Evolutionary conservation across 1,139 yeast genomes (phyloP), one percentile per base, ranked within the genome.

Genomic region (Sugiyamaella sp.): DNA sequence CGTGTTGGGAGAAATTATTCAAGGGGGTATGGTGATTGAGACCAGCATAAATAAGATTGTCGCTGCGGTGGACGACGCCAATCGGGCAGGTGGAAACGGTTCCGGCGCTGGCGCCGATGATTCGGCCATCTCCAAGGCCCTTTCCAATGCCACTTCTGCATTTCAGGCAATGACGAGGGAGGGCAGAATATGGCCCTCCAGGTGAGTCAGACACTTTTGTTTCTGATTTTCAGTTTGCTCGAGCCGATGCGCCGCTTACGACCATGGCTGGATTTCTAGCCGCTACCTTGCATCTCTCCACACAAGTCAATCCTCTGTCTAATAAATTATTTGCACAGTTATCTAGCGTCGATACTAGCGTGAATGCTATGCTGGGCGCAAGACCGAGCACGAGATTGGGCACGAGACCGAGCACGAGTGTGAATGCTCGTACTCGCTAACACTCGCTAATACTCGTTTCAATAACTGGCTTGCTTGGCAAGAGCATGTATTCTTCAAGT

Each of bases 21-120:
- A 93, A 68, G 99, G 98, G 25, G 99, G 99, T 0, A 86, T 95
- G 95, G 99, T 93, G n/a, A 89, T 95, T 38, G 99, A 93, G 68
- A 91, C 99, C 1, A 89, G 86, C 63, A 89, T 90, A 24, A 70
- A 75, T 39, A 81, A 88, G 59, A 90, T 93, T 38, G 97, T 91
- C n/a, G 90, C 95, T 0, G 74, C 79, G 0, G 76, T 74, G 2
- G 76, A 74, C 52, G 74, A 73, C 40, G 74, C 74, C 22, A 73
- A 73, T 53, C 60, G 62, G 12, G 73, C 71, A n/a, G 54, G 55
- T 17, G 54, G 56, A 10, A 55, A 40, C 37, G 57, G 60, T 4
- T 37, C 52, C 17, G 49, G 46, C 12, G 32, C 44, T 35, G 51
- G 56, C 21, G 32, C 45, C 16, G 50, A 40, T 29, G 57, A 51